phyloP scores from a whole-genome alignment of 148 eudicot species.

The Euryodendron excelsum region DNA sequence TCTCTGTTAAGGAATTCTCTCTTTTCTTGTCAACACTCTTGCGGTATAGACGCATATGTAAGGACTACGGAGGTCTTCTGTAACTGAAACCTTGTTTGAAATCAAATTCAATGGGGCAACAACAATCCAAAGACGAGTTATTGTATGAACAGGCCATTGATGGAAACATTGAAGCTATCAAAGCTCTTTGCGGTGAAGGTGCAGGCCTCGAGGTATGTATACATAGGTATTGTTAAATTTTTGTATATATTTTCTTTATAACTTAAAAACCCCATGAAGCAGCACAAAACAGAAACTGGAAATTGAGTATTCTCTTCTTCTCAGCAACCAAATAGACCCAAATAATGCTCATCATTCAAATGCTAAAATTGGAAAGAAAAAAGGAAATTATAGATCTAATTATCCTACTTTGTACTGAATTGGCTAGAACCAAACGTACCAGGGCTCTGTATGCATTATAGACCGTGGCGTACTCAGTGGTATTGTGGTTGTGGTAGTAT shows the following conservation, averaged over 20 bases:
- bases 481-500: background rate
- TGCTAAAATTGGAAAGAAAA: no score
- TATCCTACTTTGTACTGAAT: no score
- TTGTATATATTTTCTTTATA: background rate
- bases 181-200: slow-evolving; percentile 48
- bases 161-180: slow-evolving; percentile 44
- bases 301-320: no score
- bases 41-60: background rate
- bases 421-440: no score
- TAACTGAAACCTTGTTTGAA: background rate
- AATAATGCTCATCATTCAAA: no score
- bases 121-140: slow-evolving; percentile 51
- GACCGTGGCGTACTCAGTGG: background rate
- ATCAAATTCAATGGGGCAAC: slow-evolving; percentile 47
- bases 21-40: background rate
- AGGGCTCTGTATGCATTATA: background rate
- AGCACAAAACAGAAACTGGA: background rate
- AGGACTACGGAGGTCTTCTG: background rate
- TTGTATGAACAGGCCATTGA: slow-evolving; percentile 43
- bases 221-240: background rate
- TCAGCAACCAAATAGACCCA: no score
- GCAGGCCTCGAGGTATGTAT: slow-evolving; percentile 55
- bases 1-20: background rate
- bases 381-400: no score
- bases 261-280: background rate